Conservation (phyloP, 2,329 filamentous ascomycete species). For the Clarireedia paspali region DNA sequence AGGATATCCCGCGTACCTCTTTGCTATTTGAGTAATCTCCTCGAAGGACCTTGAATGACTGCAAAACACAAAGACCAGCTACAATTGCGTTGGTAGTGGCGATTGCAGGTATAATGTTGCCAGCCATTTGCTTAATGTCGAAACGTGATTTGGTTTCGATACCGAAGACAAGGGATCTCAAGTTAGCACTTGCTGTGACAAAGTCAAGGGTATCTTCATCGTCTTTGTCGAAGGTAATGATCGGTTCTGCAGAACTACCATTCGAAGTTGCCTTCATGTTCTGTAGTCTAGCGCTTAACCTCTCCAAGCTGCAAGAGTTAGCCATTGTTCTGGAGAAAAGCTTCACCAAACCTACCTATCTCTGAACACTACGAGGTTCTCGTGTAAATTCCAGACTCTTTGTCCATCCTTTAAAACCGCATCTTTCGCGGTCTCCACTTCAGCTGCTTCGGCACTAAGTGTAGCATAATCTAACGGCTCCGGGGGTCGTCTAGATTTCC, state of each 20-base stretch:
- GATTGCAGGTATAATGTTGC: constrained; percentile 97
- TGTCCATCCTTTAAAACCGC: constrained; percentile 60
- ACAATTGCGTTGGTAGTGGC: constrained; percentile 97
- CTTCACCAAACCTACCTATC: constrained; percentile 48
- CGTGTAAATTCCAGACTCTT: constrained; percentile 67
- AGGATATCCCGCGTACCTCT: constrained; percentile 47
- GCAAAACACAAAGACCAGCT: constrained; percentile 82
- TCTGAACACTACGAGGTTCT: constrained; percentile 80
- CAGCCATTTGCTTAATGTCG: constrained; percentile 98
- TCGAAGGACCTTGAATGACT: constrained; percentile 84
- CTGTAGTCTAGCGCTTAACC: constrained; percentile 67
- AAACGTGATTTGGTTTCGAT: constrained; percentile 88
- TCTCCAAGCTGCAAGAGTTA: constrained; percentile 47
- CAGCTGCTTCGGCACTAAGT: constrained; percentile 45
- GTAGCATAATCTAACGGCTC: constrained; percentile 62
- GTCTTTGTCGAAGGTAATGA: constrained; percentile 91
- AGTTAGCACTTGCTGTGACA: constrained; percentile 81
- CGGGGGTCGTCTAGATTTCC: constrained; percentile 74
- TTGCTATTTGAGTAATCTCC: constrained; percentile 63
- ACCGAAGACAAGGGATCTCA: constrained; percentile 80
- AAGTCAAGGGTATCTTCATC: constrained; percentile 93
- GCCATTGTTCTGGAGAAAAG: background rate
- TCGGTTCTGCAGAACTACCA: constrained; percentile 46
- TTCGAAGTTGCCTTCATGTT: constrained; percentile 46
- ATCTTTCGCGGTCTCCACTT: constrained; percentile 41